Evolutionary conservation across 352 stramenopile genomes (phyloP), one percentile per base, ranked within the genome.

Genomic region (Phytophthora parvispora): DNA sequence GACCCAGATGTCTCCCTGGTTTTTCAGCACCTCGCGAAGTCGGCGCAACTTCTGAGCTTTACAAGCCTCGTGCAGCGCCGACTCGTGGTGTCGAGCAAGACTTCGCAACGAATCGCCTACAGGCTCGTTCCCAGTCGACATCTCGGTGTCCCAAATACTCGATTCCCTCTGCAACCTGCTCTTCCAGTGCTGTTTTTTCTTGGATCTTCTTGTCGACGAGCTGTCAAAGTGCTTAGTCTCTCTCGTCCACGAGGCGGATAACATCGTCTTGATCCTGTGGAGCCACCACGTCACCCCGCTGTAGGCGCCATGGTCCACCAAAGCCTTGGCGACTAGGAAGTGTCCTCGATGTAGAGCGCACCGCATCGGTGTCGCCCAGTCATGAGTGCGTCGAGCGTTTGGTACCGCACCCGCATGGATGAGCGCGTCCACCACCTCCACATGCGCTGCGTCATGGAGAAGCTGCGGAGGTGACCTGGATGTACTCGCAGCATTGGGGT

Each of bases 251-350:
- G 34, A 40, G 24, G 34, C 27, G 4, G 50, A 51, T 6, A 87
- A n/a, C 61, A 86, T 22, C n/a, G 50, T 55, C 54, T 81, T 85
- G 42, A 84, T 31, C 45, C 72, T 77, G 54, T 77, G 56, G 25
- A 83, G 42, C 67, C 58, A 74, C 48, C 29, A 54, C 2, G 60
- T 29, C 5, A 76, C 43, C 9, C 60, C 51, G 34, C 47, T 75
- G 3, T 47, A 57, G 0, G 74, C 77, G 0, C 80, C 80, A n/a
- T 70, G 49, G 15, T 73, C 78, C 12, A 83, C 45, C 31, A 88
- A 59, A 32, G 60, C 57, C 40, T 71, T 74, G 0, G 69, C 77
- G 7, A 88, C 31, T 10, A 64, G 18, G 18, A 79, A 68, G 29
- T 83, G 73, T 1, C 68, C 62, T 51, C 66, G 75, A 29, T 69